These are phyloP conservation scores for Crithidia expoeki DNA, from an alignment of 208 protist genomes.

Conservation along the genomic window DNA sequence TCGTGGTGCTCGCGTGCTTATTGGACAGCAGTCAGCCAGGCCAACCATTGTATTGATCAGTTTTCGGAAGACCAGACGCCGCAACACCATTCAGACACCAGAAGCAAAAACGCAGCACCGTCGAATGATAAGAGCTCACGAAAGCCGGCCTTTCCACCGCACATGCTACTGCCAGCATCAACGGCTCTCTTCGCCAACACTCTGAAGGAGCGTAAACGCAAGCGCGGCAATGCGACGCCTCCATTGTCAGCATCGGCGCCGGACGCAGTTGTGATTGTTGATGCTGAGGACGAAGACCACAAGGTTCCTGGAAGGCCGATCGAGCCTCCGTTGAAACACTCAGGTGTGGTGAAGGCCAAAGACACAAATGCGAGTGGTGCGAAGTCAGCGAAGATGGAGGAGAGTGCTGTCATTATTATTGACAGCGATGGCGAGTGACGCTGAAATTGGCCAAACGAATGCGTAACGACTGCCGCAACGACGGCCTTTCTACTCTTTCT, in stretches of 20 bases:
- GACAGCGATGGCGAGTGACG: conserved; percentile 18
- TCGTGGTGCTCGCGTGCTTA: conserved; percentile 36
- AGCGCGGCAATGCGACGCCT: not conserved
- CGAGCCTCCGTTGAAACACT: no score
- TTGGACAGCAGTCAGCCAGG: conserved; percentile 51
- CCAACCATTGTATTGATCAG: conserved; percentile 21
- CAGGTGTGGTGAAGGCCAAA: no score
- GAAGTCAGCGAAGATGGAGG: not conserved
- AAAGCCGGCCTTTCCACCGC: not conserved
- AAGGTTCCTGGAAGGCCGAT: no score
- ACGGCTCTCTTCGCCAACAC: not conserved
- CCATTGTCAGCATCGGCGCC: no score
- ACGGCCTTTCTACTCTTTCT: no score
- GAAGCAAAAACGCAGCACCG: no score
- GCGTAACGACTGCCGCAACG: no score
- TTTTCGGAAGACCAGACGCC: no score
- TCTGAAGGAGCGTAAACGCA: not conserved
- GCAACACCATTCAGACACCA: no score
- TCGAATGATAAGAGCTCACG: no score
- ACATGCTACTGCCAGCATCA: not conserved
- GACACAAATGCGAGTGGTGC: not conserved
- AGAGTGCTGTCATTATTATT: not conserved
- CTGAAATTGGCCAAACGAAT: no score
- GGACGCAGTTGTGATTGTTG: not conserved
- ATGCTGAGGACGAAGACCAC: conserved; percentile 1